phyloP scores from a whole-genome alignment of 176 grass and related monocot species.

The Poa annua region DNA sequence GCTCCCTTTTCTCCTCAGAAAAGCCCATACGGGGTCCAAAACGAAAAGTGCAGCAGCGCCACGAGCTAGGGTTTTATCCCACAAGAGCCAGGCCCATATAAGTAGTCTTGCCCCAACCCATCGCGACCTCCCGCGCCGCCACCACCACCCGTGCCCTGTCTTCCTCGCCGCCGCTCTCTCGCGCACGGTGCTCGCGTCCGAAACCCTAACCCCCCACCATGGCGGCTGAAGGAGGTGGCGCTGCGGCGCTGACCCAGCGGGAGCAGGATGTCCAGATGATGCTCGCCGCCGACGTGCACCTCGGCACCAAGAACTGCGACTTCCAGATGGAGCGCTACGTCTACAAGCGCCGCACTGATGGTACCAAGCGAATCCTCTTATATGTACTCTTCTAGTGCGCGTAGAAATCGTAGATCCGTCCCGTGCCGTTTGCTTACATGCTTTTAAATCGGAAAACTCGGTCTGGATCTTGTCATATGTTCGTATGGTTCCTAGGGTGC shows the following conservation, averaged over 20 bases:
- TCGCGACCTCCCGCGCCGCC: slow-evolving; percentile 40
- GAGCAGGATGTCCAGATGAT: slow-evolving; percentile 91
- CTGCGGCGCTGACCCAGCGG: slow-evolving; percentile 53
- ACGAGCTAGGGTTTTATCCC: slow-evolving; percentile 55
- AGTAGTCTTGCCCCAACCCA: slow-evolving; percentile 15
- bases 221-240: slow-evolving; percentile 37
- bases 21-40: neutral
- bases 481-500: no score
- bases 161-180: slow-evolving; percentile 26
- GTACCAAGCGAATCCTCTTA: slow-evolving; percentile 37
- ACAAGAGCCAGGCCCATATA: slow-evolving; percentile 45
- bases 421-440: neutral
- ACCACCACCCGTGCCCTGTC: slow-evolving; percentile 11
- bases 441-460: neutral
- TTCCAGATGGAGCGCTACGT: slow-evolving; percentile 99
- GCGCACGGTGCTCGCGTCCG: slow-evolving; percentile 9
- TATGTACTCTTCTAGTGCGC: neutral
- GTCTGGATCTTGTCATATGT: slow-evolving; percentile 16
- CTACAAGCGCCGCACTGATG: slow-evolving; percentile 73
- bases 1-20: neutral
- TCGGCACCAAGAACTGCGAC: slow-evolving; percentile 98
- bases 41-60: slow-evolving; percentile 19
- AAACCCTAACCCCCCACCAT: slow-evolving; percentile 4
- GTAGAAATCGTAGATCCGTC: neutral
- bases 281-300: slow-evolving; percentile 85